Base-by-base conservation (phyloP, 805 yeast genomes). In the Metschnikowia santaceciliae region DNA sequence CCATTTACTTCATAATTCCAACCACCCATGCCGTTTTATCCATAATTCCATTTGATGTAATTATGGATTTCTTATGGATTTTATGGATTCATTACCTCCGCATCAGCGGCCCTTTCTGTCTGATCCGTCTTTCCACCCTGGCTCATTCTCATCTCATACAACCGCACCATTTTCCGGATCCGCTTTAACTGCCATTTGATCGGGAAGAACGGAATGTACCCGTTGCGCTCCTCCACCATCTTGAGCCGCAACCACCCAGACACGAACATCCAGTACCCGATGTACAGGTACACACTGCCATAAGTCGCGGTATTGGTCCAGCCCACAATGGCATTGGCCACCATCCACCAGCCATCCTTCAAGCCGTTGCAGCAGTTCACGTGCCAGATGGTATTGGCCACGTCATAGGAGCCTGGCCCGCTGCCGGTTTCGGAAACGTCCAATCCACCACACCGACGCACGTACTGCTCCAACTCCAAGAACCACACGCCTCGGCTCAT, bases 181-280 rank as follows among this genome's bases (percentile, higher is more conserved):
- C 81, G 69, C 54, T 75, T 79, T 55, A 72, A 67, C 64, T 88
- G 95, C 76, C 80, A 79, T 46, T 61, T 64, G 13, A 83, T 57
- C 4, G 96, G 96, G 6, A 88, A 47, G 8, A 72, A 51, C 6
- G 77, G 76, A 32, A 72, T 57, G 40, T 57, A 56, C 3, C 77
- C 77, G 48, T 69, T 57, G 39, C 63, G 63, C 53, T 74, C 78
- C 56, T 73, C 76, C 49, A 58, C 65, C 46, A 69, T 54, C 43
- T 65, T 64, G 34, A 61, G 47, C 17, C 63, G 62, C 47, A 72
- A 65, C 66, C 69, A 64, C 10, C 48, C 49, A 5, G 67, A 64
- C 2, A 73, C 69, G 6, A 64, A 54, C 7, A 65, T 15, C 78
- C 78, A 74, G 57, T 73, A 74, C 6, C 59, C 57, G 36, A 64